Base-by-base conservation (phyloP, 306 rosid species). In the Acacia melanoxylon region DNA sequence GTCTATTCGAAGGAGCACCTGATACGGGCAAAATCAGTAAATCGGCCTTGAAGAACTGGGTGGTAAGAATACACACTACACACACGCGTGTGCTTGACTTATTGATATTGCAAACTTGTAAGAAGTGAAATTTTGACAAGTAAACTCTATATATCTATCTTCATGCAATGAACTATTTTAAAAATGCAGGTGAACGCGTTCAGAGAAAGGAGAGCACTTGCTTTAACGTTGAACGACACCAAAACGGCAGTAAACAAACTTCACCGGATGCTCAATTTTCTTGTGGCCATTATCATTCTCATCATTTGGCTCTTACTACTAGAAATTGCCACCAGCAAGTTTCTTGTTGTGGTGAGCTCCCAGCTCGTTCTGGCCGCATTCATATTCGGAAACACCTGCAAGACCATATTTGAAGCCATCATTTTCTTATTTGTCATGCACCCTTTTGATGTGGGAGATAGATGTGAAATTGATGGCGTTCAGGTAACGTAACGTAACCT, bases 191-290 rank as follows among this genome's bases (percentile, higher is more conserved):
- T 96, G 76, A 88, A 88, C 85, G 97, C 96, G 44, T 91, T 96
- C 76, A 86, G 99, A 82, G 99, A 96, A 83, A 90, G 98, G 62
- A 89, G 97, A 89, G 97, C 99, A 61, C 98, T 95, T 52, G 90
- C 99, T 71, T 89, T 95, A 87, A 89, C 98, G 19, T 85, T 95
- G 88, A 93, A 92, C 79, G 99, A 96, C 77, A 96, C 99, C 40
- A 96, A 93, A 91, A 92, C 99, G 1, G 99, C 98, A 10, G 99
- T 96, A 61, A 90, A 96, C 87, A 90, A 84, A 85, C 98, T 96
- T 79, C 94, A 90, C 70, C 86, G 85, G 8, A 83, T 96, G 91
- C 91, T 96, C 78, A 92, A 92, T 65, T n/a, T 92, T 52, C 22
- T 91, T 67, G 91, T 96, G 75, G 86, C 83, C 68, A 81, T 93